These are phyloP conservation scores for Fomes fomentarius DNA, from an alignment of 1,284 basidiomycete genomes.

Conservation along the genomic window DNA sequence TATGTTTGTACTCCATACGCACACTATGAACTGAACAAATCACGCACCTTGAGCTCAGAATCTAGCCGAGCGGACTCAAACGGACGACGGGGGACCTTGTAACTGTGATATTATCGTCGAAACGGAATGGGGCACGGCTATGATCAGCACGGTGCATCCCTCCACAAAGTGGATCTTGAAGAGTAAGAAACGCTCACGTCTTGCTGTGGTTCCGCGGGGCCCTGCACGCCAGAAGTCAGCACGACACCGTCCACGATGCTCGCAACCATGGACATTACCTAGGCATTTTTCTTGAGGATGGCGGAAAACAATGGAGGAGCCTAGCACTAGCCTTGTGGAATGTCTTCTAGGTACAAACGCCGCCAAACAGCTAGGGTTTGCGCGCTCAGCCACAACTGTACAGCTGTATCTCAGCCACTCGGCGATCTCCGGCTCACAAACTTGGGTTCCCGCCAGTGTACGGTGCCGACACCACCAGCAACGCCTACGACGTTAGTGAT, in stretches of 20 bases:
- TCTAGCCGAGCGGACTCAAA: constrained; percentile 99
- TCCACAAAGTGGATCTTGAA: constrained; percentile 73
- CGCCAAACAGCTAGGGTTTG: constrained; percentile 31
- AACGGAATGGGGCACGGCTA: constrained; percentile 61
- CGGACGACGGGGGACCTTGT: constrained; percentile 98
- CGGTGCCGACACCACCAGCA: constrained; percentile 37
- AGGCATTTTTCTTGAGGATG: constrained; percentile 77
- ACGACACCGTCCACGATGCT: constrained; percentile 16
- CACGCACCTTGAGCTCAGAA: constrained; percentile 92
- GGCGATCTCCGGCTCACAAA: constrained; percentile 29
- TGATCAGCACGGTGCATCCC: constrained; percentile 64
- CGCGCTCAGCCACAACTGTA: constrained; percentile 47
- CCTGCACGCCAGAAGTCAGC: constrained; percentile 53
- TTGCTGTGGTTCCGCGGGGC: constrained; percentile 88
- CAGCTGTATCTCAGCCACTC: constrained; percentile 40
- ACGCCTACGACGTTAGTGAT: constrained; percentile 46
- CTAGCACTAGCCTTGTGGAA: constrained; percentile 32
- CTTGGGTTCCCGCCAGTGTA: constrained; percentile 17
- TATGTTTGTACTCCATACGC: constrained; percentile 5
- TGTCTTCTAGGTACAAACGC: constrained; percentile 26
- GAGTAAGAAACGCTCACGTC: constrained; percentile 71
- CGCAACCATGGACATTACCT: constrained; percentile 55
- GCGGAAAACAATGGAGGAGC: constrained; percentile 37
- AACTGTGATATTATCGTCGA: constrained; percentile 64
- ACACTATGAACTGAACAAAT: neutral